Evolutionary conservation across 345 rosid species (phyloP), one percentile per base, ranked within the genome.

Genomic region (Angophora floribunda): DNA sequence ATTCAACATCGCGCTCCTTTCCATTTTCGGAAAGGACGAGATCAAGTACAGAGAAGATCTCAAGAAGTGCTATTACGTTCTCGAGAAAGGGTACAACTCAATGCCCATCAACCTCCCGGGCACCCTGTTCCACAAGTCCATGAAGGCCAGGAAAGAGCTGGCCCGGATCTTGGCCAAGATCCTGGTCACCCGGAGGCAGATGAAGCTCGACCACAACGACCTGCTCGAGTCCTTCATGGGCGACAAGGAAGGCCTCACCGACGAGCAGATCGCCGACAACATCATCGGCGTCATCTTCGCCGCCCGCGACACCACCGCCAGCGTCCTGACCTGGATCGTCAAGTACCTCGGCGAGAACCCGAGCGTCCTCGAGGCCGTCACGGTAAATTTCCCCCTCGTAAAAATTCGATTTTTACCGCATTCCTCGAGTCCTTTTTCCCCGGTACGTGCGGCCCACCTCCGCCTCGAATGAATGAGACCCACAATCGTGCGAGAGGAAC

Each of bases 71-170:
- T 98, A 98, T 92, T 96, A 96, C 95, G 91, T 95, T 91, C 97
- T 98, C 16, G 99, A 98, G 88, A 93, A 95, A 87, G 99, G 98
- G 2, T 98, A 98, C 95, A 98, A 98, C 88, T 98, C 99, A n/a
- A 95, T 98, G 99, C 99, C 98, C 26, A 89, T 98, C 13, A 95
- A 97, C 86, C 92, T 98, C 24, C 99, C 99, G 1, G 99, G 99
- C 22, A 98, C 99, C 13, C 96, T 96, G 17, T 96, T 96, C 93
- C 67, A 96, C 95, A 94, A 95, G 91, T 89, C 99, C 7, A 97
- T 97, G 99, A 96, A 92, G 89, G 98, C 99, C 82, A 95, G 99
- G 44, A 95, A 93, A 30, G 96, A 97, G 87, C 93, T 97, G 13
- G 96, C 95, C 7, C 94, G 90, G 85, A 97, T 97, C 91, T 80